A percentile compares a stretch with the other conserved stretches of the same genome.
Evolutionary conservation across 2,329 filamentous ascomycete genomes (phyloP).

Genomic region (Gnomoniopsis sp.): DNA sequence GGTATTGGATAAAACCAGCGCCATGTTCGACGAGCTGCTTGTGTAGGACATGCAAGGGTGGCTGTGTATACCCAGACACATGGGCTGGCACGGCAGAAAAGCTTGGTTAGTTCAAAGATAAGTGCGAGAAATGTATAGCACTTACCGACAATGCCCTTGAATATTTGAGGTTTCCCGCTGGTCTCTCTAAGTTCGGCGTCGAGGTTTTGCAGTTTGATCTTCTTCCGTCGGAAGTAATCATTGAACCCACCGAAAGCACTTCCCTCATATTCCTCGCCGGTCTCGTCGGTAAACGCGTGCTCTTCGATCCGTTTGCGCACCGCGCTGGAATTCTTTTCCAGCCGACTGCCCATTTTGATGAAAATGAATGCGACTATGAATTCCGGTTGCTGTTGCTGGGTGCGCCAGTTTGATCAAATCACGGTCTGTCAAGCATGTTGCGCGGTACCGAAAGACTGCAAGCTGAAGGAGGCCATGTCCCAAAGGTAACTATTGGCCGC

Average conservation of each 20-base stretch:
- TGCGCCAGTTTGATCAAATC: slow-evolving; percentile 2
- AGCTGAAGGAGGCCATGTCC: not conserved
- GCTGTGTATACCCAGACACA: slow-evolving; percentile 94
- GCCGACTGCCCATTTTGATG: slow-evolving; percentile 52
- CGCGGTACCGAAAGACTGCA: not conserved
- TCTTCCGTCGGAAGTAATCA: slow-evolving; percentile 94
- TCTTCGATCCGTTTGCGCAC: slow-evolving; percentile 59
- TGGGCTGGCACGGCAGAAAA: slow-evolving; percentile 49
- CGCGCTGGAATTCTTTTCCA: slow-evolving; percentile 61
- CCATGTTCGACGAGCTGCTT: slow-evolving; percentile 85
- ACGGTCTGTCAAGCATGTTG: slow-evolving; percentile 7
- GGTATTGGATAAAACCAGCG: slow-evolving; percentile 91
- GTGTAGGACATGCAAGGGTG: slow-evolving; percentile 75
- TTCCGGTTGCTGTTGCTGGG: not conserved
- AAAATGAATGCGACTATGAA: slow-evolving; percentile 12
- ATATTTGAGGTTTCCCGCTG: slow-evolving; percentile 76
- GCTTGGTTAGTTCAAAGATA: too few species aligned
- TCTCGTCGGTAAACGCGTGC: slow-evolving; percentile 75
- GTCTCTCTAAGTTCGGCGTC: slow-evolving; percentile 76
- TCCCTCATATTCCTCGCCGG: slow-evolving; percentile 84
- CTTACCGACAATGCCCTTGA: slow-evolving; percentile 71
- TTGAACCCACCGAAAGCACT: slow-evolving; percentile 85
- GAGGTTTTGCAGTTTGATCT: slow-evolving; percentile 93
- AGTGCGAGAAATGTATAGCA: too few species aligned
- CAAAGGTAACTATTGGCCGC: not conserved